Conservation (phyloP, 108 stramenopile species). For the Nitzschia sp. region DNA sequence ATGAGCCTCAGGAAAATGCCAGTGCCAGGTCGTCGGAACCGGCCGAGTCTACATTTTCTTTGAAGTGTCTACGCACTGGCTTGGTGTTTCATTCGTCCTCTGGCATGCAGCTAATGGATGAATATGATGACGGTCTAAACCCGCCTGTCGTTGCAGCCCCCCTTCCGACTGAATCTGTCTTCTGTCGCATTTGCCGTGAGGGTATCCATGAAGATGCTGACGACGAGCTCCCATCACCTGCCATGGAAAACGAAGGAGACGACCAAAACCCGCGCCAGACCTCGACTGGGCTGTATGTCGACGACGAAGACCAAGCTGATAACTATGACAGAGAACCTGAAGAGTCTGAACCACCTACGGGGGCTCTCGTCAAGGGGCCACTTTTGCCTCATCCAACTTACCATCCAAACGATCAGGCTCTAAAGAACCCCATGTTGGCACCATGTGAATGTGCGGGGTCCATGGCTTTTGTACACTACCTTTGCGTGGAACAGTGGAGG, state of each 20-base stretch:
- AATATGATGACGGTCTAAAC: conserved; percentile 74
- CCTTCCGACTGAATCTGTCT: conserved; percentile 60
- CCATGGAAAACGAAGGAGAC: conserved; percentile 23
- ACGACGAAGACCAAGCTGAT: background rate
- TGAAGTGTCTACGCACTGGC: conserved; percentile 52
- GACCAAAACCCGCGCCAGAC: background rate
- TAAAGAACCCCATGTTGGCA: conserved; percentile 82
- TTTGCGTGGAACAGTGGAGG: conserved; percentile 89
- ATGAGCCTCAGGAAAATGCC: conserved; percentile 40
- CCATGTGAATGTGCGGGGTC: conserved; percentile 89
- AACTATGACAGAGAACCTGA: conserved; percentile 10
- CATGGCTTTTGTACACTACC: conserved; percentile 90
- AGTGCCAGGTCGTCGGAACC: conserved; percentile 33
- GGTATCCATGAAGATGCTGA: conserved; percentile 75
- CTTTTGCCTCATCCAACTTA: conserved; percentile 58
- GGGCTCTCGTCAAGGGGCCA: conserved; percentile 34
- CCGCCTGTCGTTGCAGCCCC: conserved; percentile 37
- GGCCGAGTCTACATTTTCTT: conserved; percentile 13
- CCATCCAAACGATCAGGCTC: conserved; percentile 41
- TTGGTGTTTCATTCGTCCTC: conserved; percentile 61
- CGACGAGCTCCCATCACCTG: conserved; percentile 38
- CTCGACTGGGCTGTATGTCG: background rate
- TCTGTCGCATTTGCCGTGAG: conserved; percentile 88
- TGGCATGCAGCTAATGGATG: conserved; percentile 64
- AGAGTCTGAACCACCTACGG: conserved; percentile 4